Conservation (phyloP, 2,329 filamentous ascomycete species). For the Zalaria obscura region DNA sequence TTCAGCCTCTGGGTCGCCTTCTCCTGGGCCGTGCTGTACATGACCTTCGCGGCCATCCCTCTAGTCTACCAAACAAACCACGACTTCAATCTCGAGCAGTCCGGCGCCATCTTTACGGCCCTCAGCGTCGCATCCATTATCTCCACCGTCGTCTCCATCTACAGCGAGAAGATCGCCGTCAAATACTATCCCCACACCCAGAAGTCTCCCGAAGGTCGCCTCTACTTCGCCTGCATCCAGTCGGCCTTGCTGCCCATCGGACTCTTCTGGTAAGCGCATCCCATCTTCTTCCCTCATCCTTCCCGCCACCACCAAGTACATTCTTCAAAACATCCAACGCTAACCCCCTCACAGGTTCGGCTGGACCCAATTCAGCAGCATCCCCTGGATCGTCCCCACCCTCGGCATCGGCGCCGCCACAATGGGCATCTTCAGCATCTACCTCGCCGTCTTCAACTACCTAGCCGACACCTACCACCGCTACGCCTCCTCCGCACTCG, state of each 20-base stretch:
- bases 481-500: conserved; percentile 74
- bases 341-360: conserved; percentile 36
- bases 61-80: conserved; percentile 59
- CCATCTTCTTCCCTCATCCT: too few relatives aligned
- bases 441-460: conserved; percentile 85
- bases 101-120: conserved; percentile 58
- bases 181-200: conserved; percentile 20
- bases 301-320: too few relatives aligned
- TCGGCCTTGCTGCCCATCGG: conserved; percentile 63
- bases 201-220: conserved; percentile 53
- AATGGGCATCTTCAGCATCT: conserved; percentile 76
- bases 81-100: conserved; percentile 51
- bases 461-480: conserved; percentile 75
- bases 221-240: conserved; percentile 74
- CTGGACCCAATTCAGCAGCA: conserved; percentile 47
- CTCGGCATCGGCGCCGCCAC: conserved; percentile 61
- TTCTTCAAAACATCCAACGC: too few relatives aligned
- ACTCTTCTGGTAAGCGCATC: conserved; percentile 44
- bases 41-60: conserved; percentile 69
- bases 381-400: conserved; percentile 60
- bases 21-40: conserved; percentile 76
- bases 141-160: conserved; percentile 53
- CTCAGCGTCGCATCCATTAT: conserved; percentile 54
- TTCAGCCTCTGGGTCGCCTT: conserved; percentile 87
- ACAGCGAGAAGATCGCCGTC: conserved; percentile 5